These are phyloP conservation scores for Coemansia guatemalensis DNA, from an alignment of 192 early-diverging fungal species.

Conservation along the genomic window DNA sequence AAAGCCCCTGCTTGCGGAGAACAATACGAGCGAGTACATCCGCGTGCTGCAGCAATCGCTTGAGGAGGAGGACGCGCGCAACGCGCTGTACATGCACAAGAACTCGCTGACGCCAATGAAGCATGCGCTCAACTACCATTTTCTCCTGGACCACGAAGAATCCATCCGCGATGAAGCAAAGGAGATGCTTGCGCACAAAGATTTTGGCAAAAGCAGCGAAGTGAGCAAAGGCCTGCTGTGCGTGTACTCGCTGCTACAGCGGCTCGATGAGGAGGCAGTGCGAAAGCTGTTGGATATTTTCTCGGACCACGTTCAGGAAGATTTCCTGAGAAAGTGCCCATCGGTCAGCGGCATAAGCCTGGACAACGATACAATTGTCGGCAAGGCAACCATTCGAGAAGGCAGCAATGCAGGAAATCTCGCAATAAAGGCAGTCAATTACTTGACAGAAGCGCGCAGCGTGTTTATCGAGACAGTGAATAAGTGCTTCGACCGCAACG, in stretches of 20 bases:
- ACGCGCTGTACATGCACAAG: not conserved
- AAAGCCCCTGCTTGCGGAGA: not conserved
- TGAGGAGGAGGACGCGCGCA: not conserved
- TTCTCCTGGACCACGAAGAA: not conserved
- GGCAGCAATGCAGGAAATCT: too few species aligned
- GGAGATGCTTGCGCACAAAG: not conserved
- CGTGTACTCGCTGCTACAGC: not conserved
- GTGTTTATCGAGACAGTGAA: too few species aligned
- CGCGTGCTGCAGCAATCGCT: not conserved
- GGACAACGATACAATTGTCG: too few species aligned
- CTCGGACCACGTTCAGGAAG: not conserved
- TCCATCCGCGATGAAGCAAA: not conserved
- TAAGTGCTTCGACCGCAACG: too few species aligned
- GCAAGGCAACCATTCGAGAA: too few species aligned
- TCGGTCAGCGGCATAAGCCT: not conserved
- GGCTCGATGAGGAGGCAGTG: not conserved
- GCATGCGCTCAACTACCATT: not conserved
- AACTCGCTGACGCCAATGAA: slow-evolving; percentile 4
- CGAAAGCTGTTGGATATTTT: not conserved
- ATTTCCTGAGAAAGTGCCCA: not conserved
- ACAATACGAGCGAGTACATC: not conserved
- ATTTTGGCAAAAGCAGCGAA: not conserved
- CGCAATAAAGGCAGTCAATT: too few species aligned
- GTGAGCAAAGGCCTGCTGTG: not conserved
- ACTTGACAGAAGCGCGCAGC: too few species aligned